Conservation (phyloP, 495 filamentous ascomycete genomes). For the Neurospora intermedia region DNA sequence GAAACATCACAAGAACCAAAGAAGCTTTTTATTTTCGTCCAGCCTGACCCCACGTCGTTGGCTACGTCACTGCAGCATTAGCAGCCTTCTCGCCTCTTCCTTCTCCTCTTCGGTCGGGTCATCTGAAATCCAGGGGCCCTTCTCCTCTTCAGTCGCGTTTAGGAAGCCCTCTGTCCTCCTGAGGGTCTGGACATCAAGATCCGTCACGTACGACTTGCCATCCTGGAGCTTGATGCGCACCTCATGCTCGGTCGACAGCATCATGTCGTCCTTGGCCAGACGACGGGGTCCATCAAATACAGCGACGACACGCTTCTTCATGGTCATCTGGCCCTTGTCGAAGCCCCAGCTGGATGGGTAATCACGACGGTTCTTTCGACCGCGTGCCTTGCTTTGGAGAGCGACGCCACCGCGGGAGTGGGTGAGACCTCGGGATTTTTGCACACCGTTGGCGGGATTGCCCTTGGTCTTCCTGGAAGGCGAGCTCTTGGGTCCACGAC, state of each 20-base stretch:
- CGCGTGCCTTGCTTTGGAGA: conserved; percentile 52
- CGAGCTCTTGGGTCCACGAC: conserved; percentile 18
- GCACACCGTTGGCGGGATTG: conserved; percentile 38
- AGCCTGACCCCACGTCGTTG: background rate
- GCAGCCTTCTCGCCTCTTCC: conserved; percentile 7
- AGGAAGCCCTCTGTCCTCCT: conserved; percentile 75
- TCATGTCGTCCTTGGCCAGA: conserved; percentile 98
- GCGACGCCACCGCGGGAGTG: conserved; percentile 52
- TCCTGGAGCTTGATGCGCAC: conserved; percentile 70
- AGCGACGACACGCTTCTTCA: conserved; percentile 90
- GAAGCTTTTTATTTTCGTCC: background rate
- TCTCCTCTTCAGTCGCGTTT: conserved; percentile 68
- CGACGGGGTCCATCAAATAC: conserved; percentile 85
- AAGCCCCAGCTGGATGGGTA: conserved; percentile 92
- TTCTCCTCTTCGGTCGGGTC: conserved; percentile 39
- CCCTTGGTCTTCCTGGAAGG: conserved; percentile 26
- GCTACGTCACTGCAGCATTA: background rate
- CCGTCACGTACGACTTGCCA: conserved; percentile 73
- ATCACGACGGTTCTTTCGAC: conserved; percentile 73
- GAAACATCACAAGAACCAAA: background rate
- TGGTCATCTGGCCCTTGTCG: conserved; percentile 81
- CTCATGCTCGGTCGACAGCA: conserved; percentile 91
- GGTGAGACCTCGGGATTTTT: conserved; percentile 46
- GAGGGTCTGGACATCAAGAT: conserved; percentile 85
- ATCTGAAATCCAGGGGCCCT: conserved; percentile 61